Percentiles rank a stretch among this genome's conserved stretches.
These are phyloP conservation scores for Blastobotrys mokoenaii DNA, from an alignment of 805 yeast species.

Conservation along the genomic window DNA sequence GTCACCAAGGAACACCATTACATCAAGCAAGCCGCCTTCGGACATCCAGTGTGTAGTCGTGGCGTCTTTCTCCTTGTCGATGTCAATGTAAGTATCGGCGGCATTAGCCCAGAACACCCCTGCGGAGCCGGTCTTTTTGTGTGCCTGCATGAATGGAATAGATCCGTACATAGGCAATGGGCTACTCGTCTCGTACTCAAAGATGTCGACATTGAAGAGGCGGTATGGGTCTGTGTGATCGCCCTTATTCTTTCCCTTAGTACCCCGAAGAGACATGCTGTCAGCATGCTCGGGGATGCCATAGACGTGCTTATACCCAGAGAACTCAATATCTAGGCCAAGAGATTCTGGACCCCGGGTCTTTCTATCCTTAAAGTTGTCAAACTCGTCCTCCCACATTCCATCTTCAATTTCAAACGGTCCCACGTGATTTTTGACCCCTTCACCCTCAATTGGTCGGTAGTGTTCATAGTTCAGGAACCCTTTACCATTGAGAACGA, in stretches of 20 bases:
- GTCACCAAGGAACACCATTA: conserved; percentile 55
- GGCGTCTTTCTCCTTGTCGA: conserved; percentile 30
- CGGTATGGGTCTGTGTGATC: conserved; percentile 64
- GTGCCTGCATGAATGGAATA: conserved; percentile 79
- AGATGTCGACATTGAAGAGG: conserved; percentile 86
- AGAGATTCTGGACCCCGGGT: conserved; percentile 76
- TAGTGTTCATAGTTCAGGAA: conserved; percentile 79
- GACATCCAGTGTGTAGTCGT: conserved; percentile 83
- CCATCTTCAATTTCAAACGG: conserved; percentile 49
- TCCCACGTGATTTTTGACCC: conserved; percentile 8
- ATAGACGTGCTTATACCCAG: conserved; percentile 54
- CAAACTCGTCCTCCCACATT: conserved; percentile 68
- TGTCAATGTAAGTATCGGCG: conserved; percentile 87
- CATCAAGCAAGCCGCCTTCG: conserved; percentile 75
- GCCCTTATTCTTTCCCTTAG: conserved; percentile 31
- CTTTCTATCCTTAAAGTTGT: conserved; percentile 51
- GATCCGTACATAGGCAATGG: conserved; percentile 91
- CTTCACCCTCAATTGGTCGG: conserved; percentile 51
- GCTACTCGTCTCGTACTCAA: conserved; percentile 81
- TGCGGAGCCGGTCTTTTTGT: conserved; percentile 45
- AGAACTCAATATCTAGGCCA: conserved; percentile 66
- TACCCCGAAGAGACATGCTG: conserved; percentile 62
- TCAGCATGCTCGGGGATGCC: conserved; percentile 99
- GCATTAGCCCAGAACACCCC: conserved; percentile 90
- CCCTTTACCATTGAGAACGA: conserved; percentile 59